Evolutionary conservation across 2,329 filamentous ascomycete genomes (phyloP).

Genomic region (Alternaria triticina): DNA sequence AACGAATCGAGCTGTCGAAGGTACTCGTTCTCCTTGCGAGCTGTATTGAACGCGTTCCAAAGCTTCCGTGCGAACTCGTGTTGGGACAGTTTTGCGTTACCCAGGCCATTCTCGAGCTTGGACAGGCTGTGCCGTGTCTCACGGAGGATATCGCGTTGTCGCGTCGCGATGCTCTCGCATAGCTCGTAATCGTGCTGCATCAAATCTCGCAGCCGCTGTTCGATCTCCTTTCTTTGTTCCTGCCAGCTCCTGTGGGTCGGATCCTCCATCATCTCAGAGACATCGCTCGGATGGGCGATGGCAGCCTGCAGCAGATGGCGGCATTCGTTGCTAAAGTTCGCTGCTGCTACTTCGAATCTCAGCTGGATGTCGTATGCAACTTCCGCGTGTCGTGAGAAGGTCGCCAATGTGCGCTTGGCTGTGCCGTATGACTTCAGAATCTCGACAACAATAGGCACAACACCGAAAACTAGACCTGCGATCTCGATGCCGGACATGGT

Average conservation of each 20-base stretch:
- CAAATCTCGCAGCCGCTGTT: slow-evolving; percentile 6
- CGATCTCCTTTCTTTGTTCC: slow-evolving; percentile 1
- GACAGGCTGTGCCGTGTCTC: slow-evolving; percentile 8
- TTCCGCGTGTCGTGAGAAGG: neutral
- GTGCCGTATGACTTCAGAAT: neutral
- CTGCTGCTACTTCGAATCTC: neutral
- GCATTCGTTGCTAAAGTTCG: neutral
- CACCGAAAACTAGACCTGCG: neutral
- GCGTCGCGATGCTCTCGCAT: slow-evolving; percentile 9
- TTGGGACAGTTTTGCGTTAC: slow-evolving; percentile 6
- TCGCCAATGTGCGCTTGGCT: neutral
- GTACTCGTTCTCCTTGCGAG: slow-evolving; percentile 6
- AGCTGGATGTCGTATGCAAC: neutral
- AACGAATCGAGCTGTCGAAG: slow-evolving; percentile 7
- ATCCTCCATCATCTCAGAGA: slow-evolving; percentile 11
- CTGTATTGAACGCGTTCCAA: neutral
- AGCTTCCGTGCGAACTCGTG: slow-evolving; percentile 1
- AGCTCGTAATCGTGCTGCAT: slow-evolving; percentile 14
- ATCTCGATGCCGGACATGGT: neutral
- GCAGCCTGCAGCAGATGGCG: slow-evolving; percentile 11
- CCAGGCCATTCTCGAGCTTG: slow-evolving; percentile 2
- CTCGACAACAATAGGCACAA: neutral
- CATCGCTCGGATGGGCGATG: slow-evolving; percentile 7
- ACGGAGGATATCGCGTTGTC: slow-evolving; percentile 14
- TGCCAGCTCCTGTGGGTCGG: slow-evolving; percentile 10